Evolutionary conservation across 2,329 filamentous ascomycete species (phyloP).

Genomic region (Apiospora rasikravindrae): DNA sequence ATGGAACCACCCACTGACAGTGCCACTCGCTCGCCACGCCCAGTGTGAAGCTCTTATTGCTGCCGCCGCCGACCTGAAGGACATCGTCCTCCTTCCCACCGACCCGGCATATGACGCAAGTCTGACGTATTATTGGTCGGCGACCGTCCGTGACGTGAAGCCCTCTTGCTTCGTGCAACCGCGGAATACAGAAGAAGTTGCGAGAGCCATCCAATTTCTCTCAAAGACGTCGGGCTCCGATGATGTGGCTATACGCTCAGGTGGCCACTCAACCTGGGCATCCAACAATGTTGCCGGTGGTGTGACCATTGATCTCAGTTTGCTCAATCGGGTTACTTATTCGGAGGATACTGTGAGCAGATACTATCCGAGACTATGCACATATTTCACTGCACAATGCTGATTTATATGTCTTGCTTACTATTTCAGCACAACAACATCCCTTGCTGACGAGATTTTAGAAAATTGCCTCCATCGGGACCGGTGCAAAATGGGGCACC

Average conservation of each 20-base stretch:
- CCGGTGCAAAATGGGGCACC: not conserved
- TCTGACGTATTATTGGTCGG: slow-evolving; percentile 18
- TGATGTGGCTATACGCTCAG: slow-evolving; percentile 1
- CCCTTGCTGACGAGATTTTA: not conserved
- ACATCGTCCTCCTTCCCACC: slow-evolving; percentile 2
- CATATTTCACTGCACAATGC: not conserved
- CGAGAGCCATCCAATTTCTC: not conserved
- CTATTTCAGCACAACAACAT: slow-evolving; percentile 25
- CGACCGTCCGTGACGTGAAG: not conserved
- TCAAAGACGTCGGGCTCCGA: not conserved
- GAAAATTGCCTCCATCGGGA: not conserved
- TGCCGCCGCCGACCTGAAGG: not conserved
- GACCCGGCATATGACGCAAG: slow-evolving; percentile 17
- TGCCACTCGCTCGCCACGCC: not conserved
- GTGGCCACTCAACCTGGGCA: not conserved
- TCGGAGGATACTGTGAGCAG: slow-evolving; percentile 35
- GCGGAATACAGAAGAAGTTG: slow-evolving; percentile 2
- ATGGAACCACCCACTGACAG: not conserved
- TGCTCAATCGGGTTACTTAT: slow-evolving; percentile 41
- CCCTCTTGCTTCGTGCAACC: slow-evolving; percentile 19
- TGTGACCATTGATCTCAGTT: slow-evolving; percentile 50
- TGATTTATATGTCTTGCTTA: slow-evolving; percentile 36
- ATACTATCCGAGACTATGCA: slow-evolving; percentile 28
- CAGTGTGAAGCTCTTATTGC: not conserved
- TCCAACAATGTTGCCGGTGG: slow-evolving; percentile 49